Conservation (phyloP, 257 asterid species). For the Gentiana dahurica region DNA sequence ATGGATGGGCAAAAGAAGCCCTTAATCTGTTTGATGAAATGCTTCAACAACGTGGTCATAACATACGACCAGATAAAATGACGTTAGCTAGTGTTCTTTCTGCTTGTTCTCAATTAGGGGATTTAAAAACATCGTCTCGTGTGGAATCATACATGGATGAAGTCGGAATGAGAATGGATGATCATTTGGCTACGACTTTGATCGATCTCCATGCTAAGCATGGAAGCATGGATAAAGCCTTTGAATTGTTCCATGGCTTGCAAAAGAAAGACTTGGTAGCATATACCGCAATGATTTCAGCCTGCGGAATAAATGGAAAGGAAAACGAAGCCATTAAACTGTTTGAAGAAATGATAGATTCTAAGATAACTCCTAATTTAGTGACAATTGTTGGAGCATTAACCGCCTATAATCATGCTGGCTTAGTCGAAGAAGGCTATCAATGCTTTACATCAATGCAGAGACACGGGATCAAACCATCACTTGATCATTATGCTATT, state of each 20-base stretch:
- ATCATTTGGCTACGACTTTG: slow-evolving; percentile 67
- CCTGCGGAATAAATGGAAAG: slow-evolving; percentile 77
- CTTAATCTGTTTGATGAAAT: slow-evolving; percentile 54
- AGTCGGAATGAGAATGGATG: slow-evolving; percentile 63
- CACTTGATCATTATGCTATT: slow-evolving; percentile 70
- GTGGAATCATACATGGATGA: slow-evolving; percentile 47
- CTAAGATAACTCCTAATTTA: slow-evolving; percentile 41
- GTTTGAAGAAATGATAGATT: slow-evolving; percentile 57
- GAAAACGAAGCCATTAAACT: slow-evolving; percentile 49
- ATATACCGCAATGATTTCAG: slow-evolving; percentile 80
- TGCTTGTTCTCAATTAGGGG: slow-evolving; percentile 83
- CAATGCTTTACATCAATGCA: slow-evolving; percentile 48
- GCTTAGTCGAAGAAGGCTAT: slow-evolving; percentile 77
- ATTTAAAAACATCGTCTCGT: slow-evolving; percentile 37
- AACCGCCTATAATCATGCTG: slow-evolving; percentile 62
- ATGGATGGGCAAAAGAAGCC: slow-evolving; percentile 62
- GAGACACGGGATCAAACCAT: slow-evolving; percentile 52
- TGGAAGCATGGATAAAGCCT: slow-evolving; percentile 66
- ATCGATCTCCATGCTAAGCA: slow-evolving; percentile 69
- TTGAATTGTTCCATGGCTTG: slow-evolving; percentile 37
- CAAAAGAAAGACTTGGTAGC: slow-evolving; percentile 57
- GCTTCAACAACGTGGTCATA: slow-evolving; percentile 29
- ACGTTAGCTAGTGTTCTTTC: slow-evolving; percentile 67
- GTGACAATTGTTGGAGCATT: slow-evolving; percentile 61
- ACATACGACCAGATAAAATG: slow-evolving; percentile 53